phyloP scores from a whole-genome alignment of 2,329 filamentous ascomycete species.

The Zymoseptoria brevis region DNA sequence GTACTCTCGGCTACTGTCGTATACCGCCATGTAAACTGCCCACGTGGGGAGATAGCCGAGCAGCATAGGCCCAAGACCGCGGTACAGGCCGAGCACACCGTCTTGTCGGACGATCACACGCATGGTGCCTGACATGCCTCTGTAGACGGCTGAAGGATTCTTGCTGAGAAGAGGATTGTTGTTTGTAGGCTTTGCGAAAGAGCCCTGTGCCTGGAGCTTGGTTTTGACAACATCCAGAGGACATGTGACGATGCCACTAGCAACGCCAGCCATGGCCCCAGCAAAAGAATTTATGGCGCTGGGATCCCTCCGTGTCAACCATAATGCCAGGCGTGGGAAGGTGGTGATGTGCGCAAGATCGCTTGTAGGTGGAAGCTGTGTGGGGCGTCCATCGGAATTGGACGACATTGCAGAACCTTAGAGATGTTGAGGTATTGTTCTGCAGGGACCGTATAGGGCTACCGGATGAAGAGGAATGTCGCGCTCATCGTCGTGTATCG shows the following conservation, averaged over 20 bases:
- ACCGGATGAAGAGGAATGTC: slow-evolving; percentile 17
- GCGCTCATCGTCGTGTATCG: slow-evolving; percentile 22
- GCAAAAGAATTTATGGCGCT: slow-evolving; percentile 69
- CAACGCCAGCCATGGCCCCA: slow-evolving; percentile 82
- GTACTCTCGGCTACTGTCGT: slow-evolving; percentile 76
- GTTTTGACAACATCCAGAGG: slow-evolving; percentile 99
- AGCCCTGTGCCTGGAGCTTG: slow-evolving; percentile 90
- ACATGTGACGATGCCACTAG: slow-evolving; percentile 89
- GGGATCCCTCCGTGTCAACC: slow-evolving; percentile 43
- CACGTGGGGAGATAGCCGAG: slow-evolving; percentile 94
- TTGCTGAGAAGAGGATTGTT: not conserved
- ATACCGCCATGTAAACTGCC: slow-evolving; percentile 96
- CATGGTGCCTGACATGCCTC: slow-evolving; percentile 79
- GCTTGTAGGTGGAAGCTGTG: slow-evolving; percentile 7
- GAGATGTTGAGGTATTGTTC: slow-evolving; percentile 13
- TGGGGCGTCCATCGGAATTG: slow-evolving; percentile 24
- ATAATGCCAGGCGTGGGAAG: slow-evolving; percentile 32
- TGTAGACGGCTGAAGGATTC: slow-evolving; percentile 48
- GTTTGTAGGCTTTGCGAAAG: slow-evolving; percentile 49
- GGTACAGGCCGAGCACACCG: slow-evolving; percentile 82
- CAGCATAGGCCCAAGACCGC: slow-evolving; percentile 88
- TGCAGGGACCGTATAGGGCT: slow-evolving; percentile 25
- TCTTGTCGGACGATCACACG: slow-evolving; percentile 80
- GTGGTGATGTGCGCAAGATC: slow-evolving; percentile 6
- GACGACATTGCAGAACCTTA: slow-evolving; percentile 21